These are phyloP conservation scores for Boletellus ananas DNA, from an alignment of 768 basidiomycete genomes.

Conservation along the genomic window DNA sequence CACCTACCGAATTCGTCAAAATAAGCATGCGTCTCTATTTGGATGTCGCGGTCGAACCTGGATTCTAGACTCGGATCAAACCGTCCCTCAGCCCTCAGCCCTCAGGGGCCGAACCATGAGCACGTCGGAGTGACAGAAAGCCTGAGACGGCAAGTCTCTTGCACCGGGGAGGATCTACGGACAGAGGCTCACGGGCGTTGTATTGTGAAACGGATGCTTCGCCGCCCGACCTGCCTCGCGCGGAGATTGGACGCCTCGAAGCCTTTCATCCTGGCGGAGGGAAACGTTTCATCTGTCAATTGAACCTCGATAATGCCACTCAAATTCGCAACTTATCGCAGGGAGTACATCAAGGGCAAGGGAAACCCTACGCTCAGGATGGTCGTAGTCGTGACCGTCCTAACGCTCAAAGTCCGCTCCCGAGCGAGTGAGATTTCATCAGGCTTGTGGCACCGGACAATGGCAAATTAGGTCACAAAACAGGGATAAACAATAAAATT, in stretches of 20 bases:
- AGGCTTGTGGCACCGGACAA: background rate
- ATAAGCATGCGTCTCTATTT: background rate
- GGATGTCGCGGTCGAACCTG: background rate
- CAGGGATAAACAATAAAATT: slow-evolving; percentile 11
- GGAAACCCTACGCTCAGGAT: no score
- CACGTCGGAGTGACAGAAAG: background rate
- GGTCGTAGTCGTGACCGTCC: no score
- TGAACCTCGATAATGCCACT: no score
- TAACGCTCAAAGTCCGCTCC: no score
- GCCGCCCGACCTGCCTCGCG: background rate
- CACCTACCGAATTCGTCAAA: no score
- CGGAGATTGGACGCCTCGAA: background rate
- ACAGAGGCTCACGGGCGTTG: background rate
- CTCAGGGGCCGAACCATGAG: background rate
- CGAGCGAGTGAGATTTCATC: no score
- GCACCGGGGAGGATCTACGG: background rate
- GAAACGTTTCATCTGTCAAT: background rate
- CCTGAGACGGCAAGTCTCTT: background rate
- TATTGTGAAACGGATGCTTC: background rate
- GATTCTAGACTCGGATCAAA: background rate
- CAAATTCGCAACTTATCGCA: no score
- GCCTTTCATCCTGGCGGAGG: background rate
- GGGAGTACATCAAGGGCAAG: no score
- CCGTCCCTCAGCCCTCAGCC: no score
- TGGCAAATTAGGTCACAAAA: slow-evolving; percentile 2